Conservation (phyloP, 1,139 yeast species). For the Kurtzmaniella quercitrusa region DNA sequence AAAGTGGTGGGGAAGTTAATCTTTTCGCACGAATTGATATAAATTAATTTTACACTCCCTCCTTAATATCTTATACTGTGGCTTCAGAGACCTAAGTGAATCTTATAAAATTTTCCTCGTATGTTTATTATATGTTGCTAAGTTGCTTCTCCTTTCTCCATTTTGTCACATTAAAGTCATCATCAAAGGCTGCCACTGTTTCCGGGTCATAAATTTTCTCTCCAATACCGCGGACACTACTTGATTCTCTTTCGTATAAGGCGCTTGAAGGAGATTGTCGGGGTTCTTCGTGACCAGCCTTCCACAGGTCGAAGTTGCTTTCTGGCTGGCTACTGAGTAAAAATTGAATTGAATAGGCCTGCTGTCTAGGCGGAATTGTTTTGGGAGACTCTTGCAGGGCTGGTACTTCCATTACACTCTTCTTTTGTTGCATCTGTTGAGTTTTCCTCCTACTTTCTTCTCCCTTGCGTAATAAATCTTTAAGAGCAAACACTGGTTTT, state of each 20-base stretch:
- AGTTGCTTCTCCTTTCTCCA: constrained; percentile 4
- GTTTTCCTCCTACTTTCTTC: not conserved
- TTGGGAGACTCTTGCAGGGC: not conserved
- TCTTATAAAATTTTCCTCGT: too few relatives aligned
- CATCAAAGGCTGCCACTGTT: not conserved
- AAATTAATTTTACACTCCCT: not conserved
- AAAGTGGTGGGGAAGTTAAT: too few relatives aligned
- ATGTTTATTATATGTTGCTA: not conserved
- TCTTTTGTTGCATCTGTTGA: not conserved
- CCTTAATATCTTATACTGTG: too few relatives aligned
- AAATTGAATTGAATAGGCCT: not conserved
- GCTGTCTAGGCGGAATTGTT: not conserved
- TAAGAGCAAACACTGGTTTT: not conserved
- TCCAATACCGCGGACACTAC: not conserved
- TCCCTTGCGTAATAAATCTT: not conserved
- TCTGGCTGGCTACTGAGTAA: not conserved
- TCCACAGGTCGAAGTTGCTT: too few relatives aligned
- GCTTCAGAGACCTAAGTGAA: not conserved
- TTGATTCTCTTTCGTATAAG: not conserved
- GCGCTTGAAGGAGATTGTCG: not conserved
- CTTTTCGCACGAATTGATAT: too few relatives aligned
- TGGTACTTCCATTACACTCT: not conserved
- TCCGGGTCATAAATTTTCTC: not conserved
- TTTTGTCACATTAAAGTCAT: not conserved
- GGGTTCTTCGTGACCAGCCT: too few relatives aligned